Evolutionary conservation across 768 basidiomycete genomes (phyloP).

Genomic region (Termitomyces sp.): DNA sequence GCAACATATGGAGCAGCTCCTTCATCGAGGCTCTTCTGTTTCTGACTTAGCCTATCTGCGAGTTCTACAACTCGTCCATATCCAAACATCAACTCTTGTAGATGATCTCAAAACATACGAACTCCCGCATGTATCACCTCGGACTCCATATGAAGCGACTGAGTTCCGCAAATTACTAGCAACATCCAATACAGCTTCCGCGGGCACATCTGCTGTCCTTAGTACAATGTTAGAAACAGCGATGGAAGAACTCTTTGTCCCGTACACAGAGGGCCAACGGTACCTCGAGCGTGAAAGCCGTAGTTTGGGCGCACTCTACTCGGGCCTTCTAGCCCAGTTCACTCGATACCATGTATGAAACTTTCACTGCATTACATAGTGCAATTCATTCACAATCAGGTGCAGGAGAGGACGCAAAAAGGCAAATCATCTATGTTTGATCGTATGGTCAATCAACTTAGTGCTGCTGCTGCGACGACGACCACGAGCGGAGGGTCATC

Average conservation of each 20-base stretch:
- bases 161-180: constrained; percentile 58
- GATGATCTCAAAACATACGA: constrained; percentile 94
- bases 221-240: constrained; percentile 90
- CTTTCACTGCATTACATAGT: not conserved
- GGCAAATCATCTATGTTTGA: constrained; percentile 83
- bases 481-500: constrained; percentile 55
- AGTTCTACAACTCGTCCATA: constrained; percentile 82
- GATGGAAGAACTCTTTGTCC: constrained; percentile 94
- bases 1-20: constrained; percentile 89
- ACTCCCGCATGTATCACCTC: constrained; percentile 61
- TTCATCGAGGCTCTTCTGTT: constrained; percentile 68
- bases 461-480: constrained; percentile 68
- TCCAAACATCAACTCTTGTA: constrained; percentile 71
- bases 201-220: constrained; percentile 55
- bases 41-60: constrained; percentile 92
- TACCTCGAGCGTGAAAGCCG: constrained; percentile 92
- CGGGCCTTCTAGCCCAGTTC: constrained; percentile 65
- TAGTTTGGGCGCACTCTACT: constrained; percentile 77
- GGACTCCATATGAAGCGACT: constrained; percentile 58
- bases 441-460: constrained; percentile 86
- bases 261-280: constrained; percentile 86
- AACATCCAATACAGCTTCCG: constrained; percentile 37
- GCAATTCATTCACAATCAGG: constrained; percentile 3
- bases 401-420: constrained; percentile 56
- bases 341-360: constrained; percentile 83